Evolutionary conservation across 108 stramenopile species (phyloP).

Genomic region (Skeletonema potamos): DNA sequence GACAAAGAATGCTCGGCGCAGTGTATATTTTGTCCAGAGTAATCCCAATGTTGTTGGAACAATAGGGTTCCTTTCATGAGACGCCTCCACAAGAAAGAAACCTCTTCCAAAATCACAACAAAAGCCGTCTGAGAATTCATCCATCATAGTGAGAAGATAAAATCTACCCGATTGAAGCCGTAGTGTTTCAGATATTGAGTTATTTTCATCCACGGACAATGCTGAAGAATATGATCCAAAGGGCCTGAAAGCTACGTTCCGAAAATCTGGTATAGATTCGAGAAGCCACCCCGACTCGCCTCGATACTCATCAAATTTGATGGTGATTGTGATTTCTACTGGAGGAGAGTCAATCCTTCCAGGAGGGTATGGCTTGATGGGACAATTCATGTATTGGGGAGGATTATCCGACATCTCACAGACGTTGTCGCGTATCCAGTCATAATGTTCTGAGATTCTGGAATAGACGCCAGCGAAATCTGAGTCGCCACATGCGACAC

Average conservation of each 20-base stretch:
- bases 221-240: constrained; percentile 26
- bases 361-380: constrained; percentile 16
- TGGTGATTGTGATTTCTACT: constrained; percentile 25
- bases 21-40: constrained; percentile 31
- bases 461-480: constrained; percentile 48
- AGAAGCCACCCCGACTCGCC: constrained; percentile 37
- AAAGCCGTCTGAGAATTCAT: constrained; percentile 47
- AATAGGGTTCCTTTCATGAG: constrained; percentile 3
- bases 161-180: constrained; percentile 26
- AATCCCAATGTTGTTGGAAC: constrained; percentile 31
- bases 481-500: constrained; percentile 28
- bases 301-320: constrained; percentile 35
- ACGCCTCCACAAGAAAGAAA: constrained; percentile 35
- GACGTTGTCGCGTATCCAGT: constrained; percentile 34
- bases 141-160: constrained; percentile 36
- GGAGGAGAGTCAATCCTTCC: constrained; percentile 21
- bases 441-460: constrained; percentile 28
- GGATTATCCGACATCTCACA: constrained; percentile 45
- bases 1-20: constrained; percentile 36
- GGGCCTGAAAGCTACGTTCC: constrained; percentile 27
- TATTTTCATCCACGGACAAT: constrained; percentile 23
- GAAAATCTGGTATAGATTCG: constrained; percentile 48
- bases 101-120: constrained; percentile 41
- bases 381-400: constrained; percentile 34
- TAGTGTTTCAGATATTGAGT: constrained; percentile 30